Conservation (phyloP, 176 grass and related monocot genomes). For the Pontederia crassipes region DNA sequence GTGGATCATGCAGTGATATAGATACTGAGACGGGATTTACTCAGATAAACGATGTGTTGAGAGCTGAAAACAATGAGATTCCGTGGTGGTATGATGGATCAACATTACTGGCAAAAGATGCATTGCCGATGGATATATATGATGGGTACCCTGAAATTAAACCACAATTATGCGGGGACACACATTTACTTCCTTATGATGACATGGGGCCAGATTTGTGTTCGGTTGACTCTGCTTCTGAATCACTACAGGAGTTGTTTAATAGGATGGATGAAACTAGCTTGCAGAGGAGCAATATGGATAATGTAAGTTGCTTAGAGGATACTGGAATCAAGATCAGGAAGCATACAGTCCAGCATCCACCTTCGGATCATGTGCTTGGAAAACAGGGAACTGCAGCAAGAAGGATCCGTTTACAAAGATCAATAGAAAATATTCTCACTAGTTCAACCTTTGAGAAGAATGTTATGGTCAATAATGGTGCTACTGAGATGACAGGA, state of each 20-base stretch:
- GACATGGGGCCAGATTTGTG: constrained; percentile 44
- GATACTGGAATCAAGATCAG: constrained; percentile 28
- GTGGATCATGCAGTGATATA: constrained; percentile 9
- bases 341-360: constrained; percentile 16
- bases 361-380: constrained; percentile 3
- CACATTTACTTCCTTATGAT: constrained; percentile 42
- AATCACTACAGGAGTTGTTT: constrained; percentile 70
- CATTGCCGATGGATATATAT: constrained; percentile 23
- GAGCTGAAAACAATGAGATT: not conserved
- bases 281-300: constrained; percentile 19
- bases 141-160: constrained; percentile 13
- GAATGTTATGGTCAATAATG: constrained; percentile 13
- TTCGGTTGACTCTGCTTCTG: constrained; percentile 39
- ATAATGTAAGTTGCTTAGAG: constrained; percentile 19
- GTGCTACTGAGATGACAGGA: constrained; percentile 25
- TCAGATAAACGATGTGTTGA: constrained; percentile 1
- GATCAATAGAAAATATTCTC: not conserved
- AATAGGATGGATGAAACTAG: constrained; percentile 45
- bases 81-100: not conserved
- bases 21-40: constrained; percentile 5
- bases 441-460: constrained; percentile 14
- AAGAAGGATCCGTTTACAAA: constrained; percentile 42
- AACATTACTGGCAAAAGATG: not conserved
- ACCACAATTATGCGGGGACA: constrained; percentile 32
- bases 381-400: constrained; percentile 30